Conservation (phyloP, 2,329 filamentous ascomycete species). For the Trichoderma lentiforme region DNA sequence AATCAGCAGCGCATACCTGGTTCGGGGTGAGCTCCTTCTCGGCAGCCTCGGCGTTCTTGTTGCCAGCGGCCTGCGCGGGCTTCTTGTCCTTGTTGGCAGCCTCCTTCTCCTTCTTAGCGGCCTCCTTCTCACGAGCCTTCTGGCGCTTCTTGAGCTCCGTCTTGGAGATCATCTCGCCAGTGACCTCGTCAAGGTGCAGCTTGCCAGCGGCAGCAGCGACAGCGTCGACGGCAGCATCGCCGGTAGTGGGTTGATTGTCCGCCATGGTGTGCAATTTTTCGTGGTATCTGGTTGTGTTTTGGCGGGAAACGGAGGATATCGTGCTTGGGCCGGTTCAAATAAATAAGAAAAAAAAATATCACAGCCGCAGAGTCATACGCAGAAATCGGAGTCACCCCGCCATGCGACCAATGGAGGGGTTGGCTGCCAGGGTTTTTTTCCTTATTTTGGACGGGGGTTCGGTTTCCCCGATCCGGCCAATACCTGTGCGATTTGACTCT, state of each 20-base stretch:
- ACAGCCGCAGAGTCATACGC: slow-evolving; percentile 12
- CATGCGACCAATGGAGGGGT: slow-evolving; percentile 18
- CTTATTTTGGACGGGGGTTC: slow-evolving; percentile 3
- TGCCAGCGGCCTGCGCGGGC: slow-evolving; percentile 23
- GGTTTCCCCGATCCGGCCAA: slow-evolving; percentile 15
- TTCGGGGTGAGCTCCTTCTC: slow-evolving; percentile 57
- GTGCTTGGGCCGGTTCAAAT: not conserved
- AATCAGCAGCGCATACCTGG: slow-evolving; percentile 35
- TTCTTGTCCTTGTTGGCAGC: slow-evolving; percentile 52
- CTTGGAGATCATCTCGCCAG: slow-evolving; percentile 83
- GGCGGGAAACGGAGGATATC: not conserved
- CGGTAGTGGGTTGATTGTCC: slow-evolving; percentile 31
- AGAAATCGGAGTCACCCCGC: slow-evolving; percentile 18
- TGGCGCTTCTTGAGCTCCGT: slow-evolving; percentile 90
- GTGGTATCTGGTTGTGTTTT: not conserved
- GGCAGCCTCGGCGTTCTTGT: slow-evolving; percentile 57
- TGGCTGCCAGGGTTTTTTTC: not conserved
- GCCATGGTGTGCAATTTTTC: slow-evolving; percentile 26
- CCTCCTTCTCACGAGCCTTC: slow-evolving; percentile 84
- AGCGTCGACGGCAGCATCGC: slow-evolving; percentile 44
- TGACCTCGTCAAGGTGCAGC: slow-evolving; percentile 85
- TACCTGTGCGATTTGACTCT: not conserved
- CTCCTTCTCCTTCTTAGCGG: slow-evolving; percentile 84
- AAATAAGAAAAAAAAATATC: slow-evolving; percentile 8
- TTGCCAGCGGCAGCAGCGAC: slow-evolving; percentile 61